Conservation (phyloP, 352 stramenopile genomes). For the Phytophthora colocasiae region DNA sequence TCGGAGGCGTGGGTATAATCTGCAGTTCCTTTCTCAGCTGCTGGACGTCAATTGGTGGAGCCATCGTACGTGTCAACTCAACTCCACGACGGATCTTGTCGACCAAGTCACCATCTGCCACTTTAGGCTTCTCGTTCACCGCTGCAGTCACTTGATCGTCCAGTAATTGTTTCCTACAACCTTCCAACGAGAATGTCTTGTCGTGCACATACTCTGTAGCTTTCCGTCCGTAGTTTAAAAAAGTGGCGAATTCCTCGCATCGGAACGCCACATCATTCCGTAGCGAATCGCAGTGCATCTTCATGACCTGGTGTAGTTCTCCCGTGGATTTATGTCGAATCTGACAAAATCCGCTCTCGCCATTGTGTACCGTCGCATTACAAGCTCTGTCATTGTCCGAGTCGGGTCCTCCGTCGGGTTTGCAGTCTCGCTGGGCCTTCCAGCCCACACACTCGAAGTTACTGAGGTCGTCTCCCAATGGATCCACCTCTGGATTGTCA, state of each 20-base stretch:
- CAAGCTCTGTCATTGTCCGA: constrained; percentile 45
- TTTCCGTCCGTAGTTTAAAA: constrained; percentile 48
- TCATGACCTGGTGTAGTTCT: constrained; percentile 48
- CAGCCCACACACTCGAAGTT: constrained; percentile 67
- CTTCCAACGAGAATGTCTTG: constrained; percentile 38
- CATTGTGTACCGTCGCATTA: constrained; percentile 41
- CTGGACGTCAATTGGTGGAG: constrained; percentile 9
- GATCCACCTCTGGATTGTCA: constrained; percentile 8
- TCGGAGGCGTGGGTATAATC: neutral
- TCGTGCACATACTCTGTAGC: constrained; percentile 59
- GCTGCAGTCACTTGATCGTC: constrained; percentile 36
- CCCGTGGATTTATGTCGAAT: constrained; percentile 44
- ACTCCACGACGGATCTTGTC: constrained; percentile 29
- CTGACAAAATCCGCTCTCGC: constrained; percentile 58
- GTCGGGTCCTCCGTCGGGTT: constrained; percentile 44
- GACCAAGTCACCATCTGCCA: constrained; percentile 10
- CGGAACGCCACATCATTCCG: constrained; percentile 43
- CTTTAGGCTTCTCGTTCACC: constrained; percentile 11
- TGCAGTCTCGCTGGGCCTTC: constrained; percentile 51
- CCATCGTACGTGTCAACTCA: constrained; percentile 1
- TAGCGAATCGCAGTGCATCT: constrained; percentile 74
- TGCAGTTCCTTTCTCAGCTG: constrained; percentile 11
- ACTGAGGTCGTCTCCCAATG: constrained; percentile 22
- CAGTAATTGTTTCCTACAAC: constrained; percentile 34
- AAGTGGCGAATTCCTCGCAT: constrained; percentile 51